Evolutionary conservation across 176 grass and related monocot genomes (phyloP).

Genomic region (Thalia dealbata): DNA sequence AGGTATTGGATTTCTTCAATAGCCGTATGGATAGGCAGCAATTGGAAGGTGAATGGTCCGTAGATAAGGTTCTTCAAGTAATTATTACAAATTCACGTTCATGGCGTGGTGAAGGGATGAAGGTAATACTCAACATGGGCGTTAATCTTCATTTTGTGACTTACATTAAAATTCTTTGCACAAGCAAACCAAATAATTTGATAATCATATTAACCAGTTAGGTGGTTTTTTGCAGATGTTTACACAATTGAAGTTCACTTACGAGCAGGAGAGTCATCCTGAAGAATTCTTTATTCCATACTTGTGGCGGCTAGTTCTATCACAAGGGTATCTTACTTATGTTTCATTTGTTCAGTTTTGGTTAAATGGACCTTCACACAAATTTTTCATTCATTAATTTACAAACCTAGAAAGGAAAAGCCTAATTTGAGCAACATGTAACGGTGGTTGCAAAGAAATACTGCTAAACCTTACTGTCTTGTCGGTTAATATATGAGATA

Average conservation of each 20-base stretch:
- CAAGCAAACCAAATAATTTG: conserved; percentile 1
- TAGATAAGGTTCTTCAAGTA: conserved; percentile 90
- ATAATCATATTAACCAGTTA: conserved; percentile 23
- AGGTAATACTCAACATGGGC: conserved; percentile 36
- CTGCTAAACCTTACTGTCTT: too few species aligned
- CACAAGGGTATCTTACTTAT: conserved; percentile 55
- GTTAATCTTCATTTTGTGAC: neutral
- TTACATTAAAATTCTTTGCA: neutral
- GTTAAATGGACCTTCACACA: neutral
- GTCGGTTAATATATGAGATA: too few species aligned
- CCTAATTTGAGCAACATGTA: too few species aligned
- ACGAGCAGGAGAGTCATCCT: conserved; percentile 98
- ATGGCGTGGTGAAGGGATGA: conserved; percentile 96
- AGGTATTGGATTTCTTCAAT: conserved; percentile 99
- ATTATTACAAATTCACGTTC: conserved; percentile 83
- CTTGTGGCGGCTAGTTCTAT: conserved; percentile 83
- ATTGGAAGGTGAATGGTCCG: conserved; percentile 87
- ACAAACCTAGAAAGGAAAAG: neutral
- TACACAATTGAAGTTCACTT: conserved; percentile 91
- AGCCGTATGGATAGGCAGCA: conserved; percentile 96
- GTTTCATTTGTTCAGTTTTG: neutral
- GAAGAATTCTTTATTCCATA: conserved; percentile 99
- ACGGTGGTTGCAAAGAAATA: too few species aligned
- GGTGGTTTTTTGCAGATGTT: conserved; percentile 81
- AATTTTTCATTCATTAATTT: neutral